Evolutionary conservation across 2,329 filamentous ascomycete species (phyloP).

Genomic region (Colletotrichum melonis): DNA sequence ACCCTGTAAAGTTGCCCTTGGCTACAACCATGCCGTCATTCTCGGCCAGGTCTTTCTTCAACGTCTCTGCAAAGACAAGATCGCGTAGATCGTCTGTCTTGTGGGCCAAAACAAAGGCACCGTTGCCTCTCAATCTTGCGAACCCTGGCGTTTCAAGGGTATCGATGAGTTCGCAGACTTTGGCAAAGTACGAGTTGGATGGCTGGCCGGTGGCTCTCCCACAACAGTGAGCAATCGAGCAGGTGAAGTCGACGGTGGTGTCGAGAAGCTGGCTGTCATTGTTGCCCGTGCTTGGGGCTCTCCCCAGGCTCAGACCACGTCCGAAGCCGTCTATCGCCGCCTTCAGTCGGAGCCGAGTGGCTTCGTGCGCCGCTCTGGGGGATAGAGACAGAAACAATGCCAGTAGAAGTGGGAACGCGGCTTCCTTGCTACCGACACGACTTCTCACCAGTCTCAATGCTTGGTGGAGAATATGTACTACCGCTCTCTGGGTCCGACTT

Average conservation of each 20-base stretch:
- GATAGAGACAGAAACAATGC: slow-evolving; percentile 18
- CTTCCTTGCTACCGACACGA: slow-evolving; percentile 1
- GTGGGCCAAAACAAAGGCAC: slow-evolving; percentile 63
- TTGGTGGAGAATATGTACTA: slow-evolving; percentile 24
- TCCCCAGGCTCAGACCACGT: not conserved
- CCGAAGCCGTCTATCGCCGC: not conserved
- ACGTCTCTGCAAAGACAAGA: slow-evolving; percentile 63
- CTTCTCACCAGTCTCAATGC: slow-evolving; percentile 10
- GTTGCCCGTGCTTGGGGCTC: not conserved
- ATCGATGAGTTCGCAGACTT: slow-evolving; percentile 55
- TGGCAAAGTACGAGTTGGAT: slow-evolving; percentile 49
- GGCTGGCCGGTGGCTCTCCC: slow-evolving; percentile 53
- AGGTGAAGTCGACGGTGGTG: slow-evolving; percentile 51
- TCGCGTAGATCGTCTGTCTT: slow-evolving; percentile 64
- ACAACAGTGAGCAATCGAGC: slow-evolving; percentile 59
- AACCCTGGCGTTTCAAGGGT: slow-evolving; percentile 46
- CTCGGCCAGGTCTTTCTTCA: not conserved
- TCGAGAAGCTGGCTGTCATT: slow-evolving; percentile 43
- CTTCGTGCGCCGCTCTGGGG: not conserved
- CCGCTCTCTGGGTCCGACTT: not conserved
- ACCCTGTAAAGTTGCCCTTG: slow-evolving; percentile 46
- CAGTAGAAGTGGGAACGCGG: slow-evolving; percentile 18
- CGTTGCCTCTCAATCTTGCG: slow-evolving; percentile 54
- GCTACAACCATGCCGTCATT: not conserved
- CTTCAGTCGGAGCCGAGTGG: not conserved